Evolutionary conservation across 768 basidiomycete genomes (phyloP), one percentile per base, ranked within the genome.

Genomic region (Sistotremastrum suecicum): DNA sequence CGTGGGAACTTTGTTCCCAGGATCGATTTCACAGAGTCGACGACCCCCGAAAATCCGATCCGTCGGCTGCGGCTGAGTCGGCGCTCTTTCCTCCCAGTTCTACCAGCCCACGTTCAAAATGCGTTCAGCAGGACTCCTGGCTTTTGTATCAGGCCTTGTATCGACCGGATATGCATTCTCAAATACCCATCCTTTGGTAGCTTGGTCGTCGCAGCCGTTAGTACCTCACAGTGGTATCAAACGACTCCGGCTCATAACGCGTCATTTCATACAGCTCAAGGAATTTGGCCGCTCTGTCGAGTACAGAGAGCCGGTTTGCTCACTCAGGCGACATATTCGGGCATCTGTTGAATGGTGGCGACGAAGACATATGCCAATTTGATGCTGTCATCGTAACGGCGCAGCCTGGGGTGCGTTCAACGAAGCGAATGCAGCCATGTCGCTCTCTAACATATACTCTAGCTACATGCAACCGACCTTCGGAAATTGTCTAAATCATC

Each of bases 391-490:
- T 86, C 5, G 56, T 87, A 7, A 64, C 85, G 37, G 71, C 83
- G 51, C 84, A 87, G 43, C 74, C 78, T 7, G 81, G 83, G 28
- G 85, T 87, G 58, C 49, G 79, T 67, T 7, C 12, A 45, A 35
- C 30, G 8, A 34, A 38, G 20, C 39, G 44, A 4, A 35, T 44
- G 33, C 42, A 39, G 30, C 46, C 35, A 32, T 50, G 33, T 50
- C 53, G 44, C 29, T 37, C 7, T 31, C 20, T 37, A 31, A 9
- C 54, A 20, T 20, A 20, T 20, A 20, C 20, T 20, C 20, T 20
- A 87, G 84, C 64, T 83, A 3, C 84, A 81, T 53, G 78, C 81
- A 29, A 78, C 82, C n/a, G 83, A 87, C 65, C 65, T 87, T 37
- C 77, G 80, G 32, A 60, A 63, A 7, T 73, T 86, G 20, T 60